phyloP scores from a whole-genome alignment of 2,329 filamentous ascomycete genomes.

The Fusarium sp. region DNA sequence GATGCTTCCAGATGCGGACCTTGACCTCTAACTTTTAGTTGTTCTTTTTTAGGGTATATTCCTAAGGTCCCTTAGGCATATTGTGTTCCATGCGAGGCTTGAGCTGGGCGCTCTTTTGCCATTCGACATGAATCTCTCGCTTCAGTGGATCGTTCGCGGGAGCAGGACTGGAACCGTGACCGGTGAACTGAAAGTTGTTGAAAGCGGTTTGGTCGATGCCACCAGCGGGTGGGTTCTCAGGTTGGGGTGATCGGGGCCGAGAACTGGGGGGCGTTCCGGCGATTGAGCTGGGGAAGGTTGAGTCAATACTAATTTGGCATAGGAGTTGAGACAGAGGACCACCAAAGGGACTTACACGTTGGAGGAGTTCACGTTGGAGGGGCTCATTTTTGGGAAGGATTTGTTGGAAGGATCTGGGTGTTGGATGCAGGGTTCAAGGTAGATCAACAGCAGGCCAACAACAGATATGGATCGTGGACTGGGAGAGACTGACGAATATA shows the following conservation, averaged over 20 bases:
- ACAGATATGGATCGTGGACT: background rate
- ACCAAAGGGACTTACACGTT: background rate
- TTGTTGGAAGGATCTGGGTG: background rate
- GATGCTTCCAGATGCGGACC: background rate
- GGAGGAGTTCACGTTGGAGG: background rate
- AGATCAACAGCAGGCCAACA: conserved; percentile 1
- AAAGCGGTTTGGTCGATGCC: background rate
- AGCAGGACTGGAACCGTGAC: background rate
- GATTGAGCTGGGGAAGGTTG: conserved; percentile 7
- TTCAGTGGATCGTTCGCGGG: background rate
- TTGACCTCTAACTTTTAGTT: background rate
- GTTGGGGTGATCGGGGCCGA: conserved; percentile 3
- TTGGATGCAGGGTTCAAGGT: background rate
- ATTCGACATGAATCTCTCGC: background rate
- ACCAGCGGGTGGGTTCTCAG: background rate
- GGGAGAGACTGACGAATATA: background rate
- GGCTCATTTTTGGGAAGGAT: conserved; percentile 10
- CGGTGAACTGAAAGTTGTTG: background rate
- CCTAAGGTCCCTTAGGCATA: background rate
- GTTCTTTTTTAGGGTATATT: background rate
- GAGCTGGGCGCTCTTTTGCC: background rate
- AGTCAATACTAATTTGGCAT: background rate
- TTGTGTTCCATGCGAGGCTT: background rate
- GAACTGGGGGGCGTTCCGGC: conserved; percentile 3
- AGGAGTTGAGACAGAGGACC: background rate